Base-by-base conservation (phyloP, 495 filamentous ascomycete genomes). In the Chaetomium cochliodes region DNA sequence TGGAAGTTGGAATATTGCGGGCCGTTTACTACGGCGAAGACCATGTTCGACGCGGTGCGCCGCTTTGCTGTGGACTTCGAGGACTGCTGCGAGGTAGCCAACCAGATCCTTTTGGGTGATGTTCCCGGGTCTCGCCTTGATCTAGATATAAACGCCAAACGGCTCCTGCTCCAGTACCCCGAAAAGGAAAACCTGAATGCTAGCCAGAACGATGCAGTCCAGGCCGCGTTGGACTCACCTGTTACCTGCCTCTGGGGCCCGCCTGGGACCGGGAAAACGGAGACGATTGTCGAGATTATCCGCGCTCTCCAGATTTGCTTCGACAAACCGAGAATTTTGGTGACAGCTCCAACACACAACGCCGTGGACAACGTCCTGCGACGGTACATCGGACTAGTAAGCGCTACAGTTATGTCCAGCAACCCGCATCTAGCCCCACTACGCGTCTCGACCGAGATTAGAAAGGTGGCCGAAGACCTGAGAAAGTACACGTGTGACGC, bases 211-310 rank as follows among this genome's bases (percentile, higher is more conserved):
- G 63, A 65, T 5, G 82, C 82, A 15, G 68, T 84, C 13, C 52
- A 70, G 28, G 72, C 78, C 30, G 67, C 78, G 3, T 60, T 82
- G 33, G 68, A 28, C 4, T 63, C 67, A 26, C 71, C 75, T 5
- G 60, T 84, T 46, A 78, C 74, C 15, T 81, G 78, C 47, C 67
- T 83, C 0, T 84, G 82, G 82, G 82, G 82, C 0, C 82, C 82
- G 2, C 82, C 82, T 0, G 82, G 82, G 5, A 84, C 82, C 1
- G 82, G 82, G 8, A 84, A 84, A 66, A 84, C 82, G 1, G 71
- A 80, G 52, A 84, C 82, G 13, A 76, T 83, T 25, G 80, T 82
- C 7, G 72, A 70, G 11, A 79, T 84, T 28, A 69, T 84, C 42
- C 57, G 73, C 28, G 69, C 74, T 20, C 69, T 84, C 26, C 72